Evolutionary conservation across 495 filamentous ascomycete genomes (phyloP).

Genomic region (Aspergillus panamensis): DNA sequence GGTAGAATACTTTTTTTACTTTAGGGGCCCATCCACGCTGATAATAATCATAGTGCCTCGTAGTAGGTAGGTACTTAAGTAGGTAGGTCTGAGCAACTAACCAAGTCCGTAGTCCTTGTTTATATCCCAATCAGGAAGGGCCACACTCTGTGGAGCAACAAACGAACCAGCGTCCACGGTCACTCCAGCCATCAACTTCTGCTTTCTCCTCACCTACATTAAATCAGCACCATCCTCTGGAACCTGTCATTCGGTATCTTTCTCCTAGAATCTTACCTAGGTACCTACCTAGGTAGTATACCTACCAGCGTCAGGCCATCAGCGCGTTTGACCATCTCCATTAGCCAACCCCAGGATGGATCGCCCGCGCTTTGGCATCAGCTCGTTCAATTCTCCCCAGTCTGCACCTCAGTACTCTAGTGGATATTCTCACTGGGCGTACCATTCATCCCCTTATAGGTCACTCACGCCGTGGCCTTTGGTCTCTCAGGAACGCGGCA

Average conservation of each 20-base stretch:
- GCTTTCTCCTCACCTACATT: not conserved
- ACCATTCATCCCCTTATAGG: slow-evolving; percentile 5
- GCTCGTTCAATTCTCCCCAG: not conserved
- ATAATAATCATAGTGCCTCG: no score
- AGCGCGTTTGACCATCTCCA: no score
- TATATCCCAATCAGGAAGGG: not conserved
- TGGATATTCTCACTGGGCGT: slow-evolving; percentile 10
- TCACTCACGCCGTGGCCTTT: not conserved
- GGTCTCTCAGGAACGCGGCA: no score
- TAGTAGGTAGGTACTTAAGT: no score
- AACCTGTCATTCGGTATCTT: no score
- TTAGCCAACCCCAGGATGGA: not conserved
- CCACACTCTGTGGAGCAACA: not conserved
- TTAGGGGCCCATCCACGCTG: no score
- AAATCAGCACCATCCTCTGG: not conserved
- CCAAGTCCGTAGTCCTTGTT: not conserved
- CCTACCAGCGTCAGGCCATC: no score
- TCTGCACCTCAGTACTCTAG: not conserved
- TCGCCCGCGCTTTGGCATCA: not conserved
- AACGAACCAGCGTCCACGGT: not conserved
- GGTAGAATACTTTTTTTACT: not conserved
- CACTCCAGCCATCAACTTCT: no score
- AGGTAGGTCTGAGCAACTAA: no score
- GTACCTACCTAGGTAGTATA: no score
- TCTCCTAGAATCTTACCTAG: no score